A percentile compares a stretch with the other conserved stretches of the same genome.
phyloP scores from a whole-genome alignment of 768 basidiomycete genomes.

The Cyclocybe cylindracea region DNA sequence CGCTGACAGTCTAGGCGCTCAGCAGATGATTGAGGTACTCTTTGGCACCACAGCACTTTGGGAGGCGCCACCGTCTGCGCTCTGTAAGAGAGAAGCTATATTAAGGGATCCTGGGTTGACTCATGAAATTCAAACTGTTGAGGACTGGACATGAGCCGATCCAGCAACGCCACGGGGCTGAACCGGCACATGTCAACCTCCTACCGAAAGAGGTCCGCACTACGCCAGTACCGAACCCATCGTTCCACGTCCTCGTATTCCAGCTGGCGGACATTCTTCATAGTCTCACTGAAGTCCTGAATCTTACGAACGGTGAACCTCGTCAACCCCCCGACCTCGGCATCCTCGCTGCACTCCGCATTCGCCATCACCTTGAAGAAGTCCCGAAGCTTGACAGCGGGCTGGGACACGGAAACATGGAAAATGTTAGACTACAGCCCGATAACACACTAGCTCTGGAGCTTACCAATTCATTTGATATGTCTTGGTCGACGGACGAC shows the following conservation, averaged over 20 bases:
- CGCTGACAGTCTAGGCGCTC: too few species aligned
- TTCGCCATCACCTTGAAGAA: slow-evolving; percentile 24
- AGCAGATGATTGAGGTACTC: too few species aligned
- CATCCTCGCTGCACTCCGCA: not conserved
- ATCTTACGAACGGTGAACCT: slow-evolving; percentile 26
- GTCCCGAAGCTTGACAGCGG: slow-evolving; percentile 32
- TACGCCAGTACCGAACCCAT: slow-evolving; percentile 39
- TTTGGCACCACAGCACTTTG: too few species aligned
- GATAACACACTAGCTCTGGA: not conserved
- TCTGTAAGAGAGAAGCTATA: too few species aligned
- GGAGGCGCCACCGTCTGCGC: too few species aligned
- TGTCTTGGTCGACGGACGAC: not conserved
- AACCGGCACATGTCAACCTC: too few species aligned
- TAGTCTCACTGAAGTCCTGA: slow-evolving; percentile 28
- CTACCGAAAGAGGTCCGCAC: slow-evolving; percentile 1
- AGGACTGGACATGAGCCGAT: too few species aligned
- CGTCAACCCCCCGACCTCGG: slow-evolving; percentile 18
- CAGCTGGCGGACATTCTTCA: slow-evolving; percentile 25
- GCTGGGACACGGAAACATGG: slow-evolving; percentile 19
- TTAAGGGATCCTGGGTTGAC: too few species aligned
- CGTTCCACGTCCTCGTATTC: slow-evolving; percentile 18
- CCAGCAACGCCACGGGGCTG: too few species aligned
- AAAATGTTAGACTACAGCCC: not conserved
- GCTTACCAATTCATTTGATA: slow-evolving; percentile 11
- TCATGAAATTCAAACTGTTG: too few species aligned